Evolutionary conservation across 495 filamentous ascomycete genomes (phyloP).

Genomic region (Bacidia gigantensis): DNA sequence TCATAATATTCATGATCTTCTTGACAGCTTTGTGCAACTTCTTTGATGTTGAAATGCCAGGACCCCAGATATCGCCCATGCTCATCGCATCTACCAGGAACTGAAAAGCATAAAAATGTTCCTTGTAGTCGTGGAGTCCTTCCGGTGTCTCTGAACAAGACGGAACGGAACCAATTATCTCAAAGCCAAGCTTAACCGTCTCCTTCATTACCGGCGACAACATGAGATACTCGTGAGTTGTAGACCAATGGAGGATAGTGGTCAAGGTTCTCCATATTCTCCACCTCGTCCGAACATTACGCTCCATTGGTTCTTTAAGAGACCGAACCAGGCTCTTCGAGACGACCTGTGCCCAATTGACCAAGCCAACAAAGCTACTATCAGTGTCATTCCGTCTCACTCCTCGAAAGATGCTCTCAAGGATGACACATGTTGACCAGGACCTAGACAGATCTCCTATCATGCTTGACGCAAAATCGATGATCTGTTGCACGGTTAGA

Average conservation of each 20-base stretch:
- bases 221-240: no score
- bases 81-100: neutral
- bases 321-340: no score
- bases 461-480: neutral
- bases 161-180: neutral
- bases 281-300: no score
- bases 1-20: slow-evolving; percentile 7
- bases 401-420: neutral
- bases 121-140: neutral
- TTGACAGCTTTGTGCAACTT: neutral
- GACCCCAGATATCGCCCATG: neutral
- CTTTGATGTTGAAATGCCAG: neutral
- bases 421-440: neutral
- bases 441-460: neutral
- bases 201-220: no score
- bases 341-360: no score
- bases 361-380: neutral
- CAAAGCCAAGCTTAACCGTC: neutral
- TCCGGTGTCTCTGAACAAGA: neutral
- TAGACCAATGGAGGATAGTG: no score
- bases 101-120: slow-evolving; percentile 6
- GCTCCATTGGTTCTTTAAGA: no score
- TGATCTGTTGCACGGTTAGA: slow-evolving; percentile 30
- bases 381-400: neutral
- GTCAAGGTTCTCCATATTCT: no score